These are phyloP conservation scores for Pyrus bretschneideri DNA, from an alignment of 306 rosid species.

Conservation along the genomic window DNA sequence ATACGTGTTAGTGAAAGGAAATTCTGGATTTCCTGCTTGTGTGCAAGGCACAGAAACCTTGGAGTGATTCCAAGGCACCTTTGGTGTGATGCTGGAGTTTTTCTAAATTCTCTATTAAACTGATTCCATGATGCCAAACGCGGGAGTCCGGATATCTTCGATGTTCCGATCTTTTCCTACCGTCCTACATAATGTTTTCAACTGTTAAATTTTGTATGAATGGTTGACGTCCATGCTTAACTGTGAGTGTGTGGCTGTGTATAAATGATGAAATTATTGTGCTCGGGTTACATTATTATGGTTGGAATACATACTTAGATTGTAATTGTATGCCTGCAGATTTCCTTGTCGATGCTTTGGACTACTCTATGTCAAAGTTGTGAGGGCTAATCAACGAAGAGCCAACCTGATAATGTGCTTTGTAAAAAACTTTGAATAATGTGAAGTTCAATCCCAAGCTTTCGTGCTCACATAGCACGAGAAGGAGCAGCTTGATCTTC, in stretches of 20 bases:
- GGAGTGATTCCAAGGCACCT: too few relatives aligned
- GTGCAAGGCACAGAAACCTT: too few relatives aligned
- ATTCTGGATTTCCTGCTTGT: too few relatives aligned
- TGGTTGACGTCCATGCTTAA: not conserved
- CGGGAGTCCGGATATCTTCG: not conserved
- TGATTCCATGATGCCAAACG: too few relatives aligned
- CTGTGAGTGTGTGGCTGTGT: not conserved
- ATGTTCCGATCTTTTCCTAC: not conserved
- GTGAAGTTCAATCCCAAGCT: not conserved
- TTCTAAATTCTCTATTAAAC: too few relatives aligned
- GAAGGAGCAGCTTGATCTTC: not conserved
- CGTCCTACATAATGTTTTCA: not conserved
- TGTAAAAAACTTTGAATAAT: slow-evolving; percentile 4
- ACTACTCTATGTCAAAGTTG: slow-evolving; percentile 61
- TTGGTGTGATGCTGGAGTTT: too few relatives aligned
- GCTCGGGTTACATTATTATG: not conserved
- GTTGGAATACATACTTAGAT: not conserved
- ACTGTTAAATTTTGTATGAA: not conserved
- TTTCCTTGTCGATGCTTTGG: slow-evolving; percentile 89
- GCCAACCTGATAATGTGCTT: not conserved
- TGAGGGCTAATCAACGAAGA: slow-evolving; percentile 19
- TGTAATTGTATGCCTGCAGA: slow-evolving; percentile 40
- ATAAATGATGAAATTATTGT: not conserved
- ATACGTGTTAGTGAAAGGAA: too few relatives aligned
- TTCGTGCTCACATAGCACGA: not conserved